Conservation (phyloP, 2,329 filamentous ascomycete species). For the Alternaria tenuissima region DNA sequence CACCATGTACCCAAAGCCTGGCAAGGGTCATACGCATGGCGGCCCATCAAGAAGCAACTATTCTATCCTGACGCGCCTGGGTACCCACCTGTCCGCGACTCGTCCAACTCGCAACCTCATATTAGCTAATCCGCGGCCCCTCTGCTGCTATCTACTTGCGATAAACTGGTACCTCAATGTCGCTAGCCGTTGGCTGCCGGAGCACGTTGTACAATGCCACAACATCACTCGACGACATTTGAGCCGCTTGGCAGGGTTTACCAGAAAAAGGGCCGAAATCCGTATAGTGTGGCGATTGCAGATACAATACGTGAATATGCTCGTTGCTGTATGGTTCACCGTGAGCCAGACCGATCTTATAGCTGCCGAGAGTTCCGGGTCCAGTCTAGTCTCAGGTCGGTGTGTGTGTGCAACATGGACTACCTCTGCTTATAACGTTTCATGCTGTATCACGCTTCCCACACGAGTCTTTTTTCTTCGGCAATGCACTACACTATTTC, state of each 20-base stretch:
- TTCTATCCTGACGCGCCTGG: neutral
- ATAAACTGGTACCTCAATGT: constrained; percentile 4
- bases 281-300: neutral
- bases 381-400: neutral
- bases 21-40: neutral
- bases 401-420: neutral
- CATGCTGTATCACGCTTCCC: neutral
- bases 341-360: neutral
- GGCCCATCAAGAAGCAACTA: neutral
- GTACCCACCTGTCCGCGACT: neutral
- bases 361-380: neutral
- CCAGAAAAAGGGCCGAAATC: constrained; percentile 6
- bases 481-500: neutral
- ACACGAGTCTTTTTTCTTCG: neutral
- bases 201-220: constrained; percentile 13
- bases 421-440: neutral
- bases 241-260: neutral
- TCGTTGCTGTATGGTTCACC: neutral
- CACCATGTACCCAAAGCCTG: neutral
- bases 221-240: constrained; percentile 10
- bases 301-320: neutral
- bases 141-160: constrained; percentile 6
- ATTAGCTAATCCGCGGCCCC: constrained; percentile 11
- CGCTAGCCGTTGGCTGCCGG: constrained; percentile 10
- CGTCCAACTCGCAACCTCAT: constrained; percentile 3